phyloP scores from a whole-genome alignment of 352 stramenopile genomes.

The Globisporangium heterothallicum region DNA sequence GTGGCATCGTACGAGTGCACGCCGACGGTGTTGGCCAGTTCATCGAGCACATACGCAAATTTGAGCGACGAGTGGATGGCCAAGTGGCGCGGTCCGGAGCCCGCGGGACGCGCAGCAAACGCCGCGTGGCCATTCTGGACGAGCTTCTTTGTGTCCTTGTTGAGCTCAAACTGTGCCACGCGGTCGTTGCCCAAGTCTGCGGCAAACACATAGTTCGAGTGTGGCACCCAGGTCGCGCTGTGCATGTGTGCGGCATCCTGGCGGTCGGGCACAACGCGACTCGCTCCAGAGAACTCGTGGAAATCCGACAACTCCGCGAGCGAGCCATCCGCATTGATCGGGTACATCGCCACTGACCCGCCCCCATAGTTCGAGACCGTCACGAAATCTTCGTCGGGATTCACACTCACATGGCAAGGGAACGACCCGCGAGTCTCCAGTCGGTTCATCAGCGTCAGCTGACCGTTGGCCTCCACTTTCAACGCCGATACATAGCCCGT shows the following conservation, averaged over 20 bases:
- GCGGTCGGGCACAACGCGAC: slow-evolving; percentile 42
- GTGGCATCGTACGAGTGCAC: slow-evolving; percentile 47
- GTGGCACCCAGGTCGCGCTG: slow-evolving; percentile 57
- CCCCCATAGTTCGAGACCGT: slow-evolving; percentile 73
- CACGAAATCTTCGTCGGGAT: slow-evolving; percentile 38
- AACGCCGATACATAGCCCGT: slow-evolving; percentile 64
- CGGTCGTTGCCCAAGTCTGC: slow-evolving; percentile 69
- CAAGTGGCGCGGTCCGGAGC: slow-evolving; percentile 68
- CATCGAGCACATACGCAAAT: slow-evolving; percentile 63
- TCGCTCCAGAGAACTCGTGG: slow-evolving; percentile 39
- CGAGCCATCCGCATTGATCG: slow-evolving; percentile 50
- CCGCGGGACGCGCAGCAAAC: slow-evolving; percentile 39
- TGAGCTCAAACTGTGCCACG: slow-evolving; percentile 53
- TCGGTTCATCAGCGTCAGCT: slow-evolving; percentile 36
- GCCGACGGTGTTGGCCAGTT: slow-evolving; percentile 61
- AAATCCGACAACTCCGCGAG: slow-evolving; percentile 35
- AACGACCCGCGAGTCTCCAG: slow-evolving; percentile 53
- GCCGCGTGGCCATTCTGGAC: slow-evolving; percentile 20
- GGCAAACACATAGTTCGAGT: slow-evolving; percentile 32
- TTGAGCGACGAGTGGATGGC: slow-evolving; percentile 47
- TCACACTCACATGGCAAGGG: slow-evolving; percentile 63
- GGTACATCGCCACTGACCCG: slow-evolving; percentile 52
- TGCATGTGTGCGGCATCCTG: slow-evolving; percentile 76
- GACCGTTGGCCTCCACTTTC: slow-evolving; percentile 30
- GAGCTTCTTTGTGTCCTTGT: slow-evolving; percentile 36